Conservation (phyloP, 1,284 basidiomycete genomes). For the Lentinus polychrous region DNA sequence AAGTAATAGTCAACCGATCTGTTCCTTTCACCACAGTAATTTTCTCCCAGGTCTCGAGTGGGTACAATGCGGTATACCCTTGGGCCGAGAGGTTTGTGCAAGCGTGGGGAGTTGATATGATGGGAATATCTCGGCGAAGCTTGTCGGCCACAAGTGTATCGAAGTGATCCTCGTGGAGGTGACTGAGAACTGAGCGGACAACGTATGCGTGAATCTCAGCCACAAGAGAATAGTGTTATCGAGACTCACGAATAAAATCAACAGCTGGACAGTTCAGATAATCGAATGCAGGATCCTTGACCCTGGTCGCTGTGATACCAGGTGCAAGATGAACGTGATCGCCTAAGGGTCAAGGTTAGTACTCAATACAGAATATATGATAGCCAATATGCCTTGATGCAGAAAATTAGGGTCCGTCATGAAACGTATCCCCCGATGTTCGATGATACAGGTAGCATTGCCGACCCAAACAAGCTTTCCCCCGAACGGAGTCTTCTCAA, state of each 20-base stretch:
- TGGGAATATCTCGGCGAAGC: slow-evolving; percentile 21
- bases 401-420: slow-evolving; percentile 25
- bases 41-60: slow-evolving; percentile 20
- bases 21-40: slow-evolving; percentile 10
- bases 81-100: slow-evolving; percentile 12
- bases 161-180: slow-evolving; percentile 23
- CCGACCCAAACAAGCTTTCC: slow-evolving; percentile 14
- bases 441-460: slow-evolving; percentile 19
- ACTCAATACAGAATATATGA: background rate
- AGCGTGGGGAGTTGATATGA: slow-evolving; percentile 23
- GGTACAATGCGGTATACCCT: slow-evolving; percentile 16
- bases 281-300: slow-evolving; percentile 21
- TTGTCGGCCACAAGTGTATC: slow-evolving; percentile 20
- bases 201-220: background rate
- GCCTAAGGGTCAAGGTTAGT: slow-evolving; percentile 3
- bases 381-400: slow-evolving; percentile 8
- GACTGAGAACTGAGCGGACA: slow-evolving; percentile 15
- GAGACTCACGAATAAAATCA: slow-evolving; percentile 10
- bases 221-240: background rate
- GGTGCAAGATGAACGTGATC: slow-evolving; percentile 20
- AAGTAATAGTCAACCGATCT: slow-evolving; percentile 12
- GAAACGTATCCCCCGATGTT: slow-evolving; percentile 18
- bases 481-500: slow-evolving; percentile 7
- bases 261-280: slow-evolving; percentile 15
- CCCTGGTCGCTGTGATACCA: slow-evolving; percentile 18